These are phyloP conservation scores for Inonotus hispidus DNA, from an alignment of 1,284 basidiomycete species.

Conservation along the genomic window DNA sequence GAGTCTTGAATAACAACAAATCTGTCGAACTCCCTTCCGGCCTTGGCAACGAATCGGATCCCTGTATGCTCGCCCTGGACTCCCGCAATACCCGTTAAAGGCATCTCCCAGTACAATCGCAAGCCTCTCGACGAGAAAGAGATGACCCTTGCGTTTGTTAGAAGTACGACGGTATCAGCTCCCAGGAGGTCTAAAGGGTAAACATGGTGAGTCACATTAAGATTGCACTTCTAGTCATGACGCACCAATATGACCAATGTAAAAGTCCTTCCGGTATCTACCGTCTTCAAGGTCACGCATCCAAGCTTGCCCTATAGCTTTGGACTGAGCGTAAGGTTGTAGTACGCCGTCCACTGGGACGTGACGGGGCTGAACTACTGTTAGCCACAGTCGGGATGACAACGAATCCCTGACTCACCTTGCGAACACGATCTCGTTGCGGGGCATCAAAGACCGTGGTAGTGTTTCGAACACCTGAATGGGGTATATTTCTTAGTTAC, in stretches of 20 bases:
- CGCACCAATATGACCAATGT: slow-evolving; percentile 88
- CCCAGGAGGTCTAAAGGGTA: slow-evolving; percentile 59
- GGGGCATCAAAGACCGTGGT: slow-evolving; percentile 97
- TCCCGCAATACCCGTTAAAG: slow-evolving; percentile 82
- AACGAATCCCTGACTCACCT: slow-evolving; percentile 42
- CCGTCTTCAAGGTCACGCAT: slow-evolving; percentile 90
- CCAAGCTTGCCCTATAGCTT: slow-evolving; percentile 96
- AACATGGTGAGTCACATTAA: slow-evolving; percentile 13
- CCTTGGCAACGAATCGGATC: slow-evolving; percentile 79
- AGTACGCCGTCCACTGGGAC: slow-evolving; percentile 84
- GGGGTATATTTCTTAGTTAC: neutral
- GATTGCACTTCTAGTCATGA: slow-evolving; percentile 10
- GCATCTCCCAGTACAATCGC: slow-evolving; percentile 88
- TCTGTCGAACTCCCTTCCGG: slow-evolving; percentile 64
- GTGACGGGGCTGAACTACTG: slow-evolving; percentile 58
- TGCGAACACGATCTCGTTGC: slow-evolving; percentile 82
- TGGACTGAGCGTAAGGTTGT: slow-evolving; percentile 82
- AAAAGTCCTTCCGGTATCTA: slow-evolving; percentile 76
- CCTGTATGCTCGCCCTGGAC: slow-evolving; percentile 88
- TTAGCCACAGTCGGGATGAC: neutral
- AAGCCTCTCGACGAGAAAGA: slow-evolving; percentile 86
- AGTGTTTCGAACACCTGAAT: slow-evolving; percentile 86
- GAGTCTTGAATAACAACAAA: slow-evolving; percentile 76
- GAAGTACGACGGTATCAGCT: slow-evolving; percentile 78
- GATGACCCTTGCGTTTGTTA: slow-evolving; percentile 76